phyloP scores from a whole-genome alignment of 2,329 filamentous ascomycete genomes.

The Coniochaeta ligniaria region DNA sequence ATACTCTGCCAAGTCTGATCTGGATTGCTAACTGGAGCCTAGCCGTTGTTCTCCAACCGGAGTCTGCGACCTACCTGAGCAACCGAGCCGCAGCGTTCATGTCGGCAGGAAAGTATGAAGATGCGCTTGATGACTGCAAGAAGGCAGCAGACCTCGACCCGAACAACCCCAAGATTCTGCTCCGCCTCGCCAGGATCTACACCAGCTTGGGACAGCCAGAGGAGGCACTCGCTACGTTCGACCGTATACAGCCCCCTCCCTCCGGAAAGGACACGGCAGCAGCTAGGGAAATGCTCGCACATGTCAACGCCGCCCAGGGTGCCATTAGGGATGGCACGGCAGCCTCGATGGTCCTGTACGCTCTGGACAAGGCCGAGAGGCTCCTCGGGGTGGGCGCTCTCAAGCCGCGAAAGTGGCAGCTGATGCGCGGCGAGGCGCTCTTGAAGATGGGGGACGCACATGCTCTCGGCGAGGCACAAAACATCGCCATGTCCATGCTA shows the following conservation, averaged over 20 bases:
- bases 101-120: slow-evolving; percentile 69
- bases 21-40: slow-evolving; percentile 8
- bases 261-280: slow-evolving; percentile 78
- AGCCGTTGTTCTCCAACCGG: slow-evolving; percentile 85
- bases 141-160: slow-evolving; percentile 78
- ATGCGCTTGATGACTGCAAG: slow-evolving; percentile 82
- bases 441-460: slow-evolving; percentile 89
- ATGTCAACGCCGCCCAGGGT: slow-evolving; percentile 73
- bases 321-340: slow-evolving; percentile 67
- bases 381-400: slow-evolving; percentile 67
- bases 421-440: slow-evolving; percentile 87
- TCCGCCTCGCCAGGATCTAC: slow-evolving; percentile 84
- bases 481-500: slow-evolving; percentile 81
- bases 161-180: slow-evolving; percentile 77
- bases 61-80: slow-evolving; percentile 82
- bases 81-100: slow-evolving; percentile 95
- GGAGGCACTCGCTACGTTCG: slow-evolving; percentile 78
- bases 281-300: slow-evolving; percentile 78
- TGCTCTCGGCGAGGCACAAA: slow-evolving; percentile 83
- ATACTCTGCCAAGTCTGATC: slow-evolving; percentile 1
- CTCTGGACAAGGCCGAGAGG: slow-evolving; percentile 83
- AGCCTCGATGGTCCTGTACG: slow-evolving; percentile 87
- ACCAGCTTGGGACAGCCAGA: slow-evolving; percentile 79
- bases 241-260: slow-evolving; percentile 70
- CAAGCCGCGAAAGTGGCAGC: slow-evolving; percentile 86